A percentile compares a stretch with the other conserved stretches of the same genome.
Evolutionary conservation across 2,329 filamentous ascomycete genomes (phyloP).

Genomic region (Trichophyton rubrum): DNA sequence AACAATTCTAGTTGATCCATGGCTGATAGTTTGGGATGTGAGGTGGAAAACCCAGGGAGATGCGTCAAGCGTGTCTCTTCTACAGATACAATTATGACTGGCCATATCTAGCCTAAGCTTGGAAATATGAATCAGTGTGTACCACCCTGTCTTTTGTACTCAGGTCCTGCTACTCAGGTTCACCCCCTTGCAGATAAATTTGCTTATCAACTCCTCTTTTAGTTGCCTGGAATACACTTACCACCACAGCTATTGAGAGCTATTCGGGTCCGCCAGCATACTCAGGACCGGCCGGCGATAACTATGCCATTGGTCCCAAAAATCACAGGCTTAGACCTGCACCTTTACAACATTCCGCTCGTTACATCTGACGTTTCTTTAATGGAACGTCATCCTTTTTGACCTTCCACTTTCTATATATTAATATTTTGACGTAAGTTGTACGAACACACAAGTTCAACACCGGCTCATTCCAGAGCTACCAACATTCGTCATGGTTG

Average conservation of each 20-base stretch:
- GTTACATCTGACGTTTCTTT: neutral
- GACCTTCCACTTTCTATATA: neutral
- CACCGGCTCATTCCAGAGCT: neutral
- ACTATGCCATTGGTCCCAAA: constrained; percentile 3
- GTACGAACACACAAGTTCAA: constrained; percentile 2
- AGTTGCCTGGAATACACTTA: neutral
- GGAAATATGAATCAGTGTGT: constrained; percentile 1
- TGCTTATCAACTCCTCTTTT: neutral
- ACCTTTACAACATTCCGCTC: neutral
- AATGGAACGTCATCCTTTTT: neutral
- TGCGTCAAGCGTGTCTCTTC: neutral
- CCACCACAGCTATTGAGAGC: neutral
- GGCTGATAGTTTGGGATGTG: neutral
- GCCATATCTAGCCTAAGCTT: neutral
- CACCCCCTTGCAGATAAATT: constrained; percentile 1
- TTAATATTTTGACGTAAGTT: constrained; percentile 3
- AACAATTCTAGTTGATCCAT: neutral
- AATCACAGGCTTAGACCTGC: neutral
- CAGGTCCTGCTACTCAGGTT: constrained; percentile 3
- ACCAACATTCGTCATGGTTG: constrained; percentile 1
- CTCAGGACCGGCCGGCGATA: constrained; percentile 2
- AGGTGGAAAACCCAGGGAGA: neutral
- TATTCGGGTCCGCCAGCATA: constrained; percentile 1
- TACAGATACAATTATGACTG: neutral
- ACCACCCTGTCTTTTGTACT: neutral